Percentiles rank a stretch among this genome's conserved stretches.
Evolutionary conservation across 1,139 yeast species (phyloP).

Genomic region (Geotrichum klebahnii): DNA sequence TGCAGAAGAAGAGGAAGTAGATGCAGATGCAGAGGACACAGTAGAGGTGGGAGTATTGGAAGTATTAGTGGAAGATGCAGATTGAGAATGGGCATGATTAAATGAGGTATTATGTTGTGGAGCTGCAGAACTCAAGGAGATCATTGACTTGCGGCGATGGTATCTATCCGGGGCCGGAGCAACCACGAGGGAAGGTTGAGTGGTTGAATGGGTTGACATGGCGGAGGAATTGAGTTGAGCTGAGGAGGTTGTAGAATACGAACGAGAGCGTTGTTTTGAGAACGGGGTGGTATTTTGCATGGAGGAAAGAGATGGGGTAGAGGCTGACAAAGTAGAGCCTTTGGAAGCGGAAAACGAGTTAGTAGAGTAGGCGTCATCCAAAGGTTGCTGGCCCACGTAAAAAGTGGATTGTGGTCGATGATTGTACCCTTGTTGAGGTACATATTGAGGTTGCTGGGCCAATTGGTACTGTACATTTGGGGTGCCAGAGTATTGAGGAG

Average conservation of each 20-base stretch:
- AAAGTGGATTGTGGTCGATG: too few relatives aligned
- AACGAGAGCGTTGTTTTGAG: conserved; percentile 2
- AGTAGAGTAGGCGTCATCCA: too few relatives aligned
- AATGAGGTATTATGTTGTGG: conserved; percentile 5
- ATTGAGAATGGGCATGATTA: conserved; percentile 8
- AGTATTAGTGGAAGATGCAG: conserved; percentile 21
- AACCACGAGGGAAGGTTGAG: conserved; percentile 19
- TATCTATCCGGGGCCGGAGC: conserved; percentile 34
- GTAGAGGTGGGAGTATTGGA: conserved; percentile 15
- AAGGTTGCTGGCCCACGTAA: conserved; percentile 13
- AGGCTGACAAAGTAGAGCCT: conserved; percentile 7
- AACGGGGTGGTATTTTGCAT: not conserved
- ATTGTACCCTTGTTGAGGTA: too few relatives aligned
- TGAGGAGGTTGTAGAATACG: conserved; percentile 17
- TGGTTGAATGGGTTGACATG: not conserved
- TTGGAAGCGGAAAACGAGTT: conserved; percentile 16
- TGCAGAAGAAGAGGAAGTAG: conserved; percentile 21
- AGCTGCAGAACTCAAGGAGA: conserved; percentile 19
- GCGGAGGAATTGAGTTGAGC: conserved; percentile 1
- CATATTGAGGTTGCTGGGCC: conserved; percentile 8
- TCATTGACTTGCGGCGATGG: conserved; percentile 32
- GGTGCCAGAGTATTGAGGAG: too few relatives aligned
- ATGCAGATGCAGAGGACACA: conserved; percentile 17
- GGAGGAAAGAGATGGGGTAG: conserved; percentile 17
- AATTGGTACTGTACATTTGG: conserved; percentile 13